A percentile compares a stretch with the other conserved stretches of the same genome.
Evolutionary conservation across 495 filamentous ascomycete genomes (phyloP).

Genomic region (Cercophora sp.): DNA sequence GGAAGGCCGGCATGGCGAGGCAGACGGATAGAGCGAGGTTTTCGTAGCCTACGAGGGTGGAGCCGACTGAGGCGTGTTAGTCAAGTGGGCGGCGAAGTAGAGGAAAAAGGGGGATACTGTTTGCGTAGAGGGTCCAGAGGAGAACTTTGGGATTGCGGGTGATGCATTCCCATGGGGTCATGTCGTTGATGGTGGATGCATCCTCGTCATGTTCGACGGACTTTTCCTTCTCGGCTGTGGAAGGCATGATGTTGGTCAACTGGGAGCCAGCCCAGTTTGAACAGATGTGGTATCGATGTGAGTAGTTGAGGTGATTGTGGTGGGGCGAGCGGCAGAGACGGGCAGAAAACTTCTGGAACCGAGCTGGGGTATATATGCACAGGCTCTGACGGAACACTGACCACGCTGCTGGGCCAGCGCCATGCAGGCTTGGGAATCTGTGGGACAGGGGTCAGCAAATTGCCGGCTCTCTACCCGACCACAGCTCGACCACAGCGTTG

Average conservation of each 20-base stretch:
- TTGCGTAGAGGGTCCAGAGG: constrained; percentile 3
- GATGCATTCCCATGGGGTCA: neutral
- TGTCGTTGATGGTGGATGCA: neutral
- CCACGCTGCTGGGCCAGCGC: neutral
- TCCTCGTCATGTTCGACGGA: neutral
- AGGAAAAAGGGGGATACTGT: neutral
- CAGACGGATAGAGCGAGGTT: constrained; percentile 24
- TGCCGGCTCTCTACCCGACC: neutral
- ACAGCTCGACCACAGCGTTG: neutral
- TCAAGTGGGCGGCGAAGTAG: neutral
- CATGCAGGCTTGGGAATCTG: neutral
- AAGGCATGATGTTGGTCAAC: neutral
- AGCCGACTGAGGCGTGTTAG: neutral
- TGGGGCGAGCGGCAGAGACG: neutral
- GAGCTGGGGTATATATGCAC: neutral
- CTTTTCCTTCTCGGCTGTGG: neutral
- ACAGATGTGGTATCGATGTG: no score
- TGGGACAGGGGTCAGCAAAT: neutral
- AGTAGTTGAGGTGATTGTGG: no score
- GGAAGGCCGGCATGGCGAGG: constrained; percentile 27
- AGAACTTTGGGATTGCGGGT: neutral
- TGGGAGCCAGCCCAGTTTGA: constrained; percentile 1
- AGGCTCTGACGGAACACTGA: neutral
- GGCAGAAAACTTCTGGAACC: neutral
- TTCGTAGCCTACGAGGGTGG: constrained; percentile 22